Conservation (phyloP, 176 grass and related monocot species). For the Tillandsia fasciculata region DNA sequence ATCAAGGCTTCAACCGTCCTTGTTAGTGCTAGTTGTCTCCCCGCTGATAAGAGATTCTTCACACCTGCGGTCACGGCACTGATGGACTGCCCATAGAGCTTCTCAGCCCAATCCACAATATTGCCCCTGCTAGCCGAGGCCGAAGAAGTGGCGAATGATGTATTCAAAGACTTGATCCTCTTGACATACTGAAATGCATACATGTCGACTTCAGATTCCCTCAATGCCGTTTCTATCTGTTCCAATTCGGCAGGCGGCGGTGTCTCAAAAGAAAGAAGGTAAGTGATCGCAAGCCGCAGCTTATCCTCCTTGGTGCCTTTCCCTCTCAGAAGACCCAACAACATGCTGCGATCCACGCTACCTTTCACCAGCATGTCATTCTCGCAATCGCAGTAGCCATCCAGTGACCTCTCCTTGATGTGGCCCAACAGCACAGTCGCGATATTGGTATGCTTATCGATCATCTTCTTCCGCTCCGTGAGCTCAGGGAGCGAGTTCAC, state of each 20-base stretch:
- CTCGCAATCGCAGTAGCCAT: slow-evolving; percentile 67
- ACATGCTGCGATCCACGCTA: slow-evolving; percentile 46
- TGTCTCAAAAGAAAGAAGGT: slow-evolving; percentile 75
- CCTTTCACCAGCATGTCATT: slow-evolving; percentile 76
- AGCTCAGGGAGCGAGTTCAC: slow-evolving; percentile 89
- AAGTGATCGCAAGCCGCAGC: slow-evolving; percentile 69
- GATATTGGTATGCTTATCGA: slow-evolving; percentile 91
- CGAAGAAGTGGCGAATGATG: slow-evolving; percentile 57
- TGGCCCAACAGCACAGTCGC: slow-evolving; percentile 67
- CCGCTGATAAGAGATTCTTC: slow-evolving; percentile 93
- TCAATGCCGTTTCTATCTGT: slow-evolving; percentile 55
- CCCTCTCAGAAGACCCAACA: slow-evolving; percentile 63
- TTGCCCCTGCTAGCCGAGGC: slow-evolving; percentile 71
- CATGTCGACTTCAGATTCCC: slow-evolving; percentile 73
- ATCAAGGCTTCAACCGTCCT: slow-evolving; percentile 87
- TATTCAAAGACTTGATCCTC: slow-evolving; percentile 79
- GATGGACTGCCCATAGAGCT: slow-evolving; percentile 87
- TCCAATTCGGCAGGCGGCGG: slow-evolving; percentile 60
- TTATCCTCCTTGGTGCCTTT: slow-evolving; percentile 92
- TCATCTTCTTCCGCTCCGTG: slow-evolving; percentile 84
- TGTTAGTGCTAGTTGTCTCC: slow-evolving; percentile 70
- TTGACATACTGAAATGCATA: slow-evolving; percentile 88
- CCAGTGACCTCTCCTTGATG: slow-evolving; percentile 87
- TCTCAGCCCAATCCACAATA: slow-evolving; percentile 97
- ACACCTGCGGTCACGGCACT: slow-evolving; percentile 73